These are phyloP conservation scores for Chlorella ohadii DNA, from an alignment of 139 green algal genomes.

Conservation along the genomic window DNA sequence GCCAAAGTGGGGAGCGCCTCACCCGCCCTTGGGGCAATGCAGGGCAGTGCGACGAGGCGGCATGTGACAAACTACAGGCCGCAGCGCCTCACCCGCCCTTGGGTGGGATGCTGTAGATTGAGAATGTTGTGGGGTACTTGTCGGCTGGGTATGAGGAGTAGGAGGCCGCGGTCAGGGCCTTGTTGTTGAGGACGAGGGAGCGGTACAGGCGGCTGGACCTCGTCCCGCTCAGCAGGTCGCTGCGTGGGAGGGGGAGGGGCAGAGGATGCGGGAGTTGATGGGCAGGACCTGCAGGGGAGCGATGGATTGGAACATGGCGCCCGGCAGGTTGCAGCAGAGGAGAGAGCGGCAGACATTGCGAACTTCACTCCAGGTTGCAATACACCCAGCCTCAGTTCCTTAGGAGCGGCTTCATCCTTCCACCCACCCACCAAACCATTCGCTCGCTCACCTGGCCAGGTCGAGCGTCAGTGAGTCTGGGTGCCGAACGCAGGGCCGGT, in stretches of 20 bases:
- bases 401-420: too few relatives aligned
- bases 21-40: too few relatives aligned
- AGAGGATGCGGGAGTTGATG: too few relatives aligned
- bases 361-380: too few relatives aligned
- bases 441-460: constrained; percentile 34
- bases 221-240: constrained; percentile 63
- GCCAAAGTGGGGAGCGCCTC: too few relatives aligned
- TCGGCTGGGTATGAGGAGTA: constrained; percentile 69
- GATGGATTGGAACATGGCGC: too few relatives aligned
- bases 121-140: constrained; percentile 54
- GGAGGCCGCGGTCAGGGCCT: constrained; percentile 53
- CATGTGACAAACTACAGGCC: too few relatives aligned
- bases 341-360: too few relatives aligned
- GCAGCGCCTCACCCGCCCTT: constrained; percentile 12
- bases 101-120: constrained; percentile 52
- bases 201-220: constrained; percentile 67
- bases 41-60: too few relatives aligned
- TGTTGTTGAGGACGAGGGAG: constrained; percentile 58
- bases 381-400: too few relatives aligned
- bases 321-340: too few relatives aligned
- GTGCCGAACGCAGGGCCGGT: constrained; percentile 58
- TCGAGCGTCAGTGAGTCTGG: constrained; percentile 52
- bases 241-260: constrained; percentile 15
- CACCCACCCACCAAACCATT: neutral
- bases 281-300: too few relatives aligned